These are phyloP conservation scores for Phialophora expanda DNA, from an alignment of 2,329 filamentous ascomycete species.

Conservation along the genomic window DNA sequence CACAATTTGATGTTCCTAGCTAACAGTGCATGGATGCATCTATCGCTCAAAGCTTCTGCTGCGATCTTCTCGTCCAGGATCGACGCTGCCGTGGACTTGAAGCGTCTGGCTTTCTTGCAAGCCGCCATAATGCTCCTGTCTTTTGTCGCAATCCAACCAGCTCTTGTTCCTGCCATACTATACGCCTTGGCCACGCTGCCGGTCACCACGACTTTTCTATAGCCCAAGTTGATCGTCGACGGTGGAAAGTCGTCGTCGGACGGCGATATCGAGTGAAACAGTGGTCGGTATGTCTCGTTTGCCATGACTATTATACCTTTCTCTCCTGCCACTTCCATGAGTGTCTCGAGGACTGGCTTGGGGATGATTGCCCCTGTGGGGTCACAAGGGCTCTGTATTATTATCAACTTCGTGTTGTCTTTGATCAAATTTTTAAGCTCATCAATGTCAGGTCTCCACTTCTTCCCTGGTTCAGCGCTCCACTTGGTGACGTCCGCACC, in stretches of 20 bases:
- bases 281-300: constrained; percentile 83
- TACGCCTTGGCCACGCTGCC: constrained; percentile 88
- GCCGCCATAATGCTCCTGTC: constrained; percentile 66
- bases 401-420: constrained; percentile 60
- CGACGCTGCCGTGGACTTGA: constrained; percentile 86
- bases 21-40: constrained; percentile 68
- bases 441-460: constrained; percentile 69
- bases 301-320: constrained; percentile 70
- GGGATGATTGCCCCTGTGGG: constrained; percentile 76
- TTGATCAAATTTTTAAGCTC: constrained; percentile 68
- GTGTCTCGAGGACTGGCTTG: constrained; percentile 62
- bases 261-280: constrained; percentile 73
- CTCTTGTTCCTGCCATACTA: constrained; percentile 76
- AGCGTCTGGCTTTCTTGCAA: constrained; percentile 71
- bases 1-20: constrained; percentile 70
- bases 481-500: constrained; percentile 80
- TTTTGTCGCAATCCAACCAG: constrained; percentile 81
- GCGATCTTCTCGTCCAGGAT: constrained; percentile 80
- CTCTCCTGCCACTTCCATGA: constrained; percentile 68
- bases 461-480: constrained; percentile 68
- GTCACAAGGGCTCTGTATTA: constrained; percentile 80
- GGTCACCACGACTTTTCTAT: constrained; percentile 72
- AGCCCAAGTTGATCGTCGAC: constrained; percentile 73
- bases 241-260: constrained; percentile 64
- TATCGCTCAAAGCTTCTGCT: constrained; percentile 70